phyloP scores from a whole-genome alignment of 148 eudicot genomes.

The Salicornia ramosissima region DNA sequence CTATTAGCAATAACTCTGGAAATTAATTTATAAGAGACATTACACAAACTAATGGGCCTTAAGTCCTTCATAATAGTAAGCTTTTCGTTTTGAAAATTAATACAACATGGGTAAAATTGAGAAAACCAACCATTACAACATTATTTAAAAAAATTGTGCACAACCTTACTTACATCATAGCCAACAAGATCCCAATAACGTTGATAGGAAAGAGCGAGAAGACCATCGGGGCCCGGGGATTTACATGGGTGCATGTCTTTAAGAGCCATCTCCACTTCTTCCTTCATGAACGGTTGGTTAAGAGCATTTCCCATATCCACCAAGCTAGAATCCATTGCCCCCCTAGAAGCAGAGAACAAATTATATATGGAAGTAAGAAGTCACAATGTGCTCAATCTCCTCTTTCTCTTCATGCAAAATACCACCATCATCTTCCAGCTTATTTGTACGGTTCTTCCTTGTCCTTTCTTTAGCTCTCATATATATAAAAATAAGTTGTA shows the following conservation, averaged over 20 bases:
- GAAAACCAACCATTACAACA: neutral
- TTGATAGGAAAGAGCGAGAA: neutral
- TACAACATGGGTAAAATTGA: neutral
- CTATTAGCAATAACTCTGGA: too few relatives aligned
- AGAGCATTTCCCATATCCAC: neutral
- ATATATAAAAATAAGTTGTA: neutral
- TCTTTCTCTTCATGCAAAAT: neutral
- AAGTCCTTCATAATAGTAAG: too few relatives aligned
- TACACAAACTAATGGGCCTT: too few relatives aligned
- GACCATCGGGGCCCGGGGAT: neutral
- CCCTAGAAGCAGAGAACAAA: neutral
- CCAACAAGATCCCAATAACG: neutral
- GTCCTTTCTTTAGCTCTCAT: neutral
- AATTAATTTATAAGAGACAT: too few relatives aligned
- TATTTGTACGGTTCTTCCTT: neutral
- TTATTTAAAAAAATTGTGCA: neutral
- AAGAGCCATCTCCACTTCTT: neutral
- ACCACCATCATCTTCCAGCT: neutral
- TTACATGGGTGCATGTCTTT: slow-evolving; percentile 1
- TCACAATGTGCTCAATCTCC: neutral
- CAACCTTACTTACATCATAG: neutral
- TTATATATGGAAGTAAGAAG: neutral
- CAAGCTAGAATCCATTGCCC: neutral
- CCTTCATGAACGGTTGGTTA: neutral
- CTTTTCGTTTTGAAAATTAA: too few relatives aligned